A percentile compares a stretch with the other conserved stretches of the same genome.
phyloP scores from a whole-genome alignment of 1,284 basidiomycete species.

The Prillingera fragicola region DNA sequence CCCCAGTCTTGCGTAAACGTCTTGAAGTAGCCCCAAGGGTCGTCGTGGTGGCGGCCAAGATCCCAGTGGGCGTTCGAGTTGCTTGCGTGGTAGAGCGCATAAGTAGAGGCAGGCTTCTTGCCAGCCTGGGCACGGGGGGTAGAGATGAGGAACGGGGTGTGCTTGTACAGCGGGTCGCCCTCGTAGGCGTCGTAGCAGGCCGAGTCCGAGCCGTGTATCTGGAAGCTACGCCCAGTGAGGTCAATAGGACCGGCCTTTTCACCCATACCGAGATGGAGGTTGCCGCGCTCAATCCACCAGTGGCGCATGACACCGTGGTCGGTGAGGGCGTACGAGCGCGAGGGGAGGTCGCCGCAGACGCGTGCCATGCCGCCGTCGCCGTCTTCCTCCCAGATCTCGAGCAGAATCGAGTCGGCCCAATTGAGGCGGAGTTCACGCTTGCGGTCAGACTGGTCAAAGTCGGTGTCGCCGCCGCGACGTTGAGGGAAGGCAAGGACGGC shows the following conservation, averaged over 20 bases:
- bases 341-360: slow-evolving; percentile 41
- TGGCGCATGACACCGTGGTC: slow-evolving; percentile 44
- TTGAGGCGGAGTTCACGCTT: slow-evolving; percentile 26
- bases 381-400: slow-evolving; percentile 34
- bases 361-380: slow-evolving; percentile 21
- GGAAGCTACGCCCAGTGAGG: slow-evolving; percentile 41
- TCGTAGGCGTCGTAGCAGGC: slow-evolving; percentile 48
- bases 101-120: slow-evolving; percentile 31
- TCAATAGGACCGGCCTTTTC: slow-evolving; percentile 49
- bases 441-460: slow-evolving; percentile 19
- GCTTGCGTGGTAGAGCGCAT: slow-evolving; percentile 47
- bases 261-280: slow-evolving; percentile 47
- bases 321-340: slow-evolving; percentile 45
- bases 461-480: too few relatives aligned
- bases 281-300: slow-evolving; percentile 32
- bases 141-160: slow-evolving; percentile 49
- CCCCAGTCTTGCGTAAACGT: slow-evolving; percentile 47
- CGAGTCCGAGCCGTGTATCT: slow-evolving; percentile 43
- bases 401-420: slow-evolving; percentile 34
- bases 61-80: slow-evolving; percentile 48
- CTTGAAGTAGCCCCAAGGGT: slow-evolving; percentile 49
- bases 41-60: slow-evolving; percentile 45
- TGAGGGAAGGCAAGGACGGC: slow-evolving; percentile 32
- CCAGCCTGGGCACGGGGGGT: slow-evolving; percentile 25
- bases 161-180: slow-evolving; percentile 50